phyloP scores from a whole-genome alignment of 129 eudicot species.

The Escallonia herrerae region DNA sequence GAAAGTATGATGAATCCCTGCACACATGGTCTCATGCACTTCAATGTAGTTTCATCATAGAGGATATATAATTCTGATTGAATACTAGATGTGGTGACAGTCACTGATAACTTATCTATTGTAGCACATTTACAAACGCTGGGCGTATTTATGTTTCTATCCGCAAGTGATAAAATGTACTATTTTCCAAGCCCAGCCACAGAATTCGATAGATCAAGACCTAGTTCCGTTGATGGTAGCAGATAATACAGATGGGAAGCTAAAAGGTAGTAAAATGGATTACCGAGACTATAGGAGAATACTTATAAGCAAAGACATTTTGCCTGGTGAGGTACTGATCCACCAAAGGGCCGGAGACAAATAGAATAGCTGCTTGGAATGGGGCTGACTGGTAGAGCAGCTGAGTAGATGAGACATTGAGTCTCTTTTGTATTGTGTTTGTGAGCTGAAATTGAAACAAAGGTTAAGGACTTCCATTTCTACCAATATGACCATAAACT shows the following conservation, averaged over 20 bases:
- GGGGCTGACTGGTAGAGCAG: slow-evolving; percentile 97
- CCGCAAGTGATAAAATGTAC: no score
- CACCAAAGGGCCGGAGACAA: slow-evolving; percentile 78
- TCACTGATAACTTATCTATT: not conserved
- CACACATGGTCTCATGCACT: slow-evolving; percentile 7
- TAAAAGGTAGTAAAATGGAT: not conserved
- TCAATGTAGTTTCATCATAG: not conserved
- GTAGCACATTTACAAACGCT: not conserved
- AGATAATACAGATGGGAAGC: not conserved
- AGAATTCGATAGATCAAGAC: not conserved
- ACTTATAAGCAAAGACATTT: slow-evolving; percentile 78
- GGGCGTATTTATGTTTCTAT: no score
- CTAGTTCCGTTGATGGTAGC: not conserved
- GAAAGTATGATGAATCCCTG: slow-evolving; percentile 85
- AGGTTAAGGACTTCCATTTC: slow-evolving; percentile 12
- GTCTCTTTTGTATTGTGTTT: slow-evolving; percentile 90
- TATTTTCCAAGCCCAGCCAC: no score
- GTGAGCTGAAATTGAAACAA: slow-evolving; percentile 53
- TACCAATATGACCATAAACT: no score
- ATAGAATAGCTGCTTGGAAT: slow-evolving; percentile 85
- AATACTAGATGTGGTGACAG: no score
- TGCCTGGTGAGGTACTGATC: slow-evolving; percentile 78
- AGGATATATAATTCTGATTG: no score
- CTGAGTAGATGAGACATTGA: slow-evolving; percentile 91
- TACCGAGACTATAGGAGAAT: slow-evolving; percentile 80